phyloP scores from a whole-genome alignment of 2,329 filamentous ascomycete species.

The Chlorencoelia australis region DNA sequence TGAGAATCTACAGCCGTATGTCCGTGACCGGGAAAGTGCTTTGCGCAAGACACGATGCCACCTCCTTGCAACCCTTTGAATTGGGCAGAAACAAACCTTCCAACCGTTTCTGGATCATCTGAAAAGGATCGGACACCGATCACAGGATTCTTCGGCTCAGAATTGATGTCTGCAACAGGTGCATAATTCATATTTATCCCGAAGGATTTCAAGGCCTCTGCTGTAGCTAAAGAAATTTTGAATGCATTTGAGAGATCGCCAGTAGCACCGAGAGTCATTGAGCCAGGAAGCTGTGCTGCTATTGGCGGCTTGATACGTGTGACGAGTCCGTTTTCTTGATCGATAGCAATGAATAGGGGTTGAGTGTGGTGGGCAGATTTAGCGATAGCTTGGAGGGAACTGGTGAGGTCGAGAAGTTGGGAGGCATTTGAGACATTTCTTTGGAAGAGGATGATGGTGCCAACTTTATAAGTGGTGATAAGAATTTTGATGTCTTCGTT shows the following conservation, averaged over 20 bases:
- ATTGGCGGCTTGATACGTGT: slow-evolving; percentile 32
- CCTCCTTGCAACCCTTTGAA: slow-evolving; percentile 30
- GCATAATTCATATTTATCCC: slow-evolving; percentile 38
- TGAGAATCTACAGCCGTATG: slow-evolving; percentile 36
- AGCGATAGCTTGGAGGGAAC: slow-evolving; percentile 32
- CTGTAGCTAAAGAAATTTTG: slow-evolving; percentile 30
- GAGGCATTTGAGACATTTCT: slow-evolving; percentile 31
- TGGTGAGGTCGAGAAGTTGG: slow-evolving; percentile 30
- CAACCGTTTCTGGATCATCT: slow-evolving; percentile 33
- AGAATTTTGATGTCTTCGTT: slow-evolving; percentile 33
- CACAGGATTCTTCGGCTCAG: slow-evolving; percentile 34
- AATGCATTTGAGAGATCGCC: slow-evolving; percentile 26
- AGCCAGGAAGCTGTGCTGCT: slow-evolving; percentile 32
- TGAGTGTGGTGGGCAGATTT: slow-evolving; percentile 30
- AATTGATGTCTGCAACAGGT: slow-evolving; percentile 35
- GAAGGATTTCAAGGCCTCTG: slow-evolving; percentile 29
- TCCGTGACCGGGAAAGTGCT: slow-evolving; percentile 37
- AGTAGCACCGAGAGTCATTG: slow-evolving; percentile 36
- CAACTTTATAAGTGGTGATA: slow-evolving; percentile 32
- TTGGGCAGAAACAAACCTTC: slow-evolving; percentile 31
- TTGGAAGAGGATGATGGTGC: slow-evolving; percentile 33
- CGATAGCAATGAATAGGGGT: slow-evolving; percentile 34
- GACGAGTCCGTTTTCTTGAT: slow-evolving; percentile 36
- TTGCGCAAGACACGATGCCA: slow-evolving; percentile 33
- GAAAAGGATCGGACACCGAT: slow-evolving; percentile 34